These are phyloP conservation scores for Apiotrichum mycotoxinovorans DNA, from an alignment of 1,284 basidiomycete genomes.

Conservation along the genomic window DNA sequence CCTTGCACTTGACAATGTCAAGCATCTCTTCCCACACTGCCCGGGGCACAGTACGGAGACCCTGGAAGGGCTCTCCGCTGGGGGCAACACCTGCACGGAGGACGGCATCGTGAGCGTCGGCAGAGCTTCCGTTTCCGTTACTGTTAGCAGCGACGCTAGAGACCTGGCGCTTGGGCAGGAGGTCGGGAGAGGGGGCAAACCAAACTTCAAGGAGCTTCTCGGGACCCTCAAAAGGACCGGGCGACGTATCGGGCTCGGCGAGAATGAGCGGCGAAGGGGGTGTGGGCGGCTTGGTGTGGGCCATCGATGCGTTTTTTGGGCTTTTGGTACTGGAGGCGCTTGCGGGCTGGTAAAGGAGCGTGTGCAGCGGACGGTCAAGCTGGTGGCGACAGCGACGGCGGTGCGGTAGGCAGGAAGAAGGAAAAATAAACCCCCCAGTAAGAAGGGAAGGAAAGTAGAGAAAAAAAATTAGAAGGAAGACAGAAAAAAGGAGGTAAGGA, in stretches of 20 bases:
- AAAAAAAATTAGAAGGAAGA: neutral
- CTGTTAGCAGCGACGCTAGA: neutral
- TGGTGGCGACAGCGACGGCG: neutral
- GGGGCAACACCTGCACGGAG: conserved; percentile 11
- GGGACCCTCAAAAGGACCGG: conserved; percentile 56
- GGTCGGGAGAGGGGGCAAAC: conserved; percentile 76
- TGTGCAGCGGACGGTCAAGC: neutral
- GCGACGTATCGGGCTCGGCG: conserved; percentile 30
- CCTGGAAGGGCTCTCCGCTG: conserved; percentile 16
- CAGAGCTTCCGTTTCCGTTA: neutral
- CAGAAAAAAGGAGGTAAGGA: neutral
- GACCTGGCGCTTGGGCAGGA: neutral
- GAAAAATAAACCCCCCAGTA: no score
- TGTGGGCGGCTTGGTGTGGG: conserved; percentile 14
- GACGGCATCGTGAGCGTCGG: neutral
- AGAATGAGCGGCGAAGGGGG: conserved; percentile 22
- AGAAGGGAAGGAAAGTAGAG: no score
- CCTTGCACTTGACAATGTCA: conserved; percentile 94
- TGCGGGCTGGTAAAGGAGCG: conserved; percentile 1
- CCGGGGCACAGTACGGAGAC: conserved; percentile 62
- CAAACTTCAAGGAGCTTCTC: conserved; percentile 98
- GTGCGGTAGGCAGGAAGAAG: no score
- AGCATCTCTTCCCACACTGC: conserved; percentile 95
- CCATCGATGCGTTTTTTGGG: conserved; percentile 12
- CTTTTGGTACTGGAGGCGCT: neutral